Evolutionary conservation across 164 flowering plant species (phyloP).

Genomic region (Nymphaea colorata): DNA sequence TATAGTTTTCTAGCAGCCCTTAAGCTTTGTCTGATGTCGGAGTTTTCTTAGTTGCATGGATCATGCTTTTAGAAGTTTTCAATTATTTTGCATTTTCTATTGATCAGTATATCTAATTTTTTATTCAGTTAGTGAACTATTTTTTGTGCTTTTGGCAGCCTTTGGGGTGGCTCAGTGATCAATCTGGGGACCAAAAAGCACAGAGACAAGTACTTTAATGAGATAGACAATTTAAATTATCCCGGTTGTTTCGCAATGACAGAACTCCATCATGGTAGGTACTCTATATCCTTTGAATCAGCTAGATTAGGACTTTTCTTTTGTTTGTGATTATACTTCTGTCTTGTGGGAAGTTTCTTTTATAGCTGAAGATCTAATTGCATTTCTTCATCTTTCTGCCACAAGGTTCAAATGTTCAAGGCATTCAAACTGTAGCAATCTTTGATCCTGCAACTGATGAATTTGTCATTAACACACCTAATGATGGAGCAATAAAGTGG

Average conservation of each 20-base stretch:
- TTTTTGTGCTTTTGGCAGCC: constrained; percentile 27
- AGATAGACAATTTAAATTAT: constrained; percentile 76
- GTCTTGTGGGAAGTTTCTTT: neutral
- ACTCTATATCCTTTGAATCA: neutral
- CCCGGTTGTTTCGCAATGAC: constrained; percentile 99
- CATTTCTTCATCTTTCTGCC: constrained; percentile 5
- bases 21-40: neutral
- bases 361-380: neutral
- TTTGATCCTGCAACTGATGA: constrained; percentile 78
- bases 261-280: constrained; percentile 88
- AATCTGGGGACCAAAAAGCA: constrained; percentile 90
- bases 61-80: neutral
- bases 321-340: too few relatives aligned
- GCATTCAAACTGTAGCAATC: constrained; percentile 71
- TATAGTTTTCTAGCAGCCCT: neutral
- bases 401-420: constrained; percentile 97
- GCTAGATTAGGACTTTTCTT: too few relatives aligned
- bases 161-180: constrained; percentile 87
- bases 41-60: neutral
- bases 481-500: constrained; percentile 97
- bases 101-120: too few relatives aligned
- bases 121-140: too few relatives aligned
- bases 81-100: too few relatives aligned
- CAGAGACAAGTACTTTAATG: constrained; percentile 67
- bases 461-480: constrained; percentile 79